Evolutionary conservation across 306 rosid genomes (phyloP).

Genomic region (Citrullus mucosospermus): DNA sequence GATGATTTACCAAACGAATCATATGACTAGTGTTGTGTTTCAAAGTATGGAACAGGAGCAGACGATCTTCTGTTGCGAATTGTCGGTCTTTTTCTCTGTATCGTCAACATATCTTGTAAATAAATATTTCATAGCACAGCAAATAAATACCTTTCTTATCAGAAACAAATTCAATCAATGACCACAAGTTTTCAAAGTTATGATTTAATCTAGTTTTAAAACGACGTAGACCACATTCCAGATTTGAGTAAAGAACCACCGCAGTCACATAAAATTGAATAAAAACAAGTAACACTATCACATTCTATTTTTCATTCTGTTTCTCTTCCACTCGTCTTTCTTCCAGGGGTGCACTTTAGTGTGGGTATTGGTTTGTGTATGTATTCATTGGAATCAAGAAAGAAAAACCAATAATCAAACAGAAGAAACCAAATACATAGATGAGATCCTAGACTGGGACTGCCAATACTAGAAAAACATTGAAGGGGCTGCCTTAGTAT

Average conservation of each 20-base stretch:
- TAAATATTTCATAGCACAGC: neutral
- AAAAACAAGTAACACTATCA: neutral
- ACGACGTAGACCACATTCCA: neutral
- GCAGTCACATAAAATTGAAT: neutral
- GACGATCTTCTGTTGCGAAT: slow-evolving; percentile 64
- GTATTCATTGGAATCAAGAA: neutral
- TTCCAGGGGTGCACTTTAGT: neutral
- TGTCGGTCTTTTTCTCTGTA: slow-evolving; percentile 76
- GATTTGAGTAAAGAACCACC: neutral
- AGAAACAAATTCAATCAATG: neutral
- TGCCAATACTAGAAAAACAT: neutral
- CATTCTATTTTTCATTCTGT: neutral
- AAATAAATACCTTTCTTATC: neutral
- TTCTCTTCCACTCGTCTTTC: neutral
- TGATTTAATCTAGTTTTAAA: neutral
- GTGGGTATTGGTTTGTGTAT: neutral
- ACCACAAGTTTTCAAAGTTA: neutral
- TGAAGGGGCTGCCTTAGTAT: neutral
- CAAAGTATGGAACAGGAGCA: slow-evolving; percentile 87
- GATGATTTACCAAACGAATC: slow-evolving; percentile 10
- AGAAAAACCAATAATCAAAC: neutral
- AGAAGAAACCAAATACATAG: neutral
- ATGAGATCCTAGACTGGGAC: neutral
- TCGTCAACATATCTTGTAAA: neutral
- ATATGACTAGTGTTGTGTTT: slow-evolving; percentile 16